A percentile compares a stretch with the other conserved stretches of the same genome.
phyloP scores from a whole-genome alignment of 345 rosid genomes.

The Barbarea vulgaris region DNA sequence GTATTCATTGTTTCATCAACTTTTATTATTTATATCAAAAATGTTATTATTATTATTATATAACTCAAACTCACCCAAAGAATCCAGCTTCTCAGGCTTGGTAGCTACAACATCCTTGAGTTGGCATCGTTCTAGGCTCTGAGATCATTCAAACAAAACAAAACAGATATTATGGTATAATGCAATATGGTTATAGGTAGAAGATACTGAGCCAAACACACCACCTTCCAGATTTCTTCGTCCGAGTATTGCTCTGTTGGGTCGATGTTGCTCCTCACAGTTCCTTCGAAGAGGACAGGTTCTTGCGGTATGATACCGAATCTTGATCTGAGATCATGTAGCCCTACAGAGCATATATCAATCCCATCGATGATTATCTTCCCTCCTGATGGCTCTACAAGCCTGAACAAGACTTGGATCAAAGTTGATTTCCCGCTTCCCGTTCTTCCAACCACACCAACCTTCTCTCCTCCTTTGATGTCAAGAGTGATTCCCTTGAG shows the following conservation, averaged over 20 bases:
- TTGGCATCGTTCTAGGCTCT: constrained; percentile 92
- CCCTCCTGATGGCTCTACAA: constrained; percentile 90
- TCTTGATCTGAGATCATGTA: constrained; percentile 91
- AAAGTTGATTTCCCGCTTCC: constrained; percentile 97
- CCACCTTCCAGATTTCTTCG: constrained; percentile 92
- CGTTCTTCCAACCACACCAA: constrained; percentile 92
- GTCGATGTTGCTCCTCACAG: constrained; percentile 90
- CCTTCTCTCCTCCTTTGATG: constrained; percentile 85
- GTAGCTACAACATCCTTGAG: constrained; percentile 72
- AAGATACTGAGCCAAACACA: neutral
- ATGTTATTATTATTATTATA: too few species aligned
- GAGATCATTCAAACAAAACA: neutral
- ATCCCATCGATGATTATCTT: constrained; percentile 81
- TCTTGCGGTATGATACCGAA: constrained; percentile 98
- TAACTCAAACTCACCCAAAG: constrained; percentile 54
- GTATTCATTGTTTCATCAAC: neutral
- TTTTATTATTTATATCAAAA: neutral
- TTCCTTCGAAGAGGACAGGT: constrained; percentile 95
- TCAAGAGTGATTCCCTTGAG: constrained; percentile 78
- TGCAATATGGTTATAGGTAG: neutral
- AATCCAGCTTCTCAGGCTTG: constrained; percentile 81
- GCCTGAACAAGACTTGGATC: constrained; percentile 85
- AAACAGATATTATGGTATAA: neutral
- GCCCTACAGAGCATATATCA: constrained; percentile 67
- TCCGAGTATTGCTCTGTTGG: constrained; percentile 78